These are phyloP conservation scores for Diddensiella caesifluorescens DNA, from an alignment of 805 yeast species.

Conservation along the genomic window DNA sequence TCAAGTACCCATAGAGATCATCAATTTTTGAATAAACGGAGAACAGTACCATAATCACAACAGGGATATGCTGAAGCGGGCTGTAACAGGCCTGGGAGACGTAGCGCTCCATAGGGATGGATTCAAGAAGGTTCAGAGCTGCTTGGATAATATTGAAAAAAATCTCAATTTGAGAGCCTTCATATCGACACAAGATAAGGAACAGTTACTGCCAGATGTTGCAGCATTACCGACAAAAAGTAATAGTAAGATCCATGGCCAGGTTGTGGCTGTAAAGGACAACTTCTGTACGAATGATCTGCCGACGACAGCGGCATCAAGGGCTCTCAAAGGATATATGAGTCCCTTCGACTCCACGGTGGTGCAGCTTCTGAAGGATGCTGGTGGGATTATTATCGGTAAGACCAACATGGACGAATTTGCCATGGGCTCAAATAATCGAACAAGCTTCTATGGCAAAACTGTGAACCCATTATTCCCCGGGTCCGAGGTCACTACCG, in stretches of 20 bases:
- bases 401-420: constrained; percentile 94
- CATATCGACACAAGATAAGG: constrained; percentile 22
- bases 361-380: constrained; percentile 44
- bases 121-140: constrained; percentile 18
- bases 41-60: too few relatives aligned
- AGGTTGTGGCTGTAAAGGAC: constrained; percentile 61
- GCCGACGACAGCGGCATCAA: constrained; percentile 78
- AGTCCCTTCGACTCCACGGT: constrained; percentile 85
- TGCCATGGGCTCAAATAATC: constrained; percentile 76
- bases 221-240: not conserved
- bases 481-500: constrained; percentile 45
- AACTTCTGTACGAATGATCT: constrained; percentile 62
- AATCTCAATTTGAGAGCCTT: constrained; percentile 30
- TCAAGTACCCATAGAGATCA: too few relatives aligned
- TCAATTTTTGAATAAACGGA: too few relatives aligned
- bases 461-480: constrained; percentile 40
- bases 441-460: constrained; percentile 31
- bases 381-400: constrained; percentile 56
- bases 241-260: constrained; percentile 22
- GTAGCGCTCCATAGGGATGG: not conserved
- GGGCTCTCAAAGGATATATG: constrained; percentile 48
- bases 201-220: constrained; percentile 8
- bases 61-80: not conserved
- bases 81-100: not conserved
- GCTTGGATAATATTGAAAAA: constrained; percentile 25